These are phyloP conservation scores for Claviceps humidiphila DNA, from an alignment of 2,329 filamentous ascomycete species.

Conservation along the genomic window DNA sequence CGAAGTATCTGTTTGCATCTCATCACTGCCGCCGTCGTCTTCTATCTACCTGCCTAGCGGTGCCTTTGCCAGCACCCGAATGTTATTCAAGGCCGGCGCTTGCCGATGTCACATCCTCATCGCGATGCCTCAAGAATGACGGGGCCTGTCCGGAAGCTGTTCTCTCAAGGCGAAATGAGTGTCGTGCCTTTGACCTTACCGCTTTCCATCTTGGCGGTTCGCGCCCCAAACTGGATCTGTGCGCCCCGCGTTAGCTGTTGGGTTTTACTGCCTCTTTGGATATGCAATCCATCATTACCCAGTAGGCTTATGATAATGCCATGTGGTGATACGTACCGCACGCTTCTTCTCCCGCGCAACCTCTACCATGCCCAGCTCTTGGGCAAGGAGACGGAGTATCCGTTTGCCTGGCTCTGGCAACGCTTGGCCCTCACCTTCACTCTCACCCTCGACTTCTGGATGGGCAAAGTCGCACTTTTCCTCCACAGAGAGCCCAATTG, in stretches of 20 bases:
- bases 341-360: slow-evolving; percentile 77
- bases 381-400: slow-evolving; percentile 63
- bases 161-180: slow-evolving; percentile 27
- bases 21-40: slow-evolving; percentile 42
- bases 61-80: background rate
- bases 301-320: background rate
- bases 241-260: background rate
- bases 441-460: slow-evolving; percentile 14
- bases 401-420: slow-evolving; percentile 61
- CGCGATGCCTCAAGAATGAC: background rate
- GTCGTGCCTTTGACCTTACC: slow-evolving; percentile 57
- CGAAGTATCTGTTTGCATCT: slow-evolving; percentile 60
- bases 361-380: slow-evolving; percentile 54
- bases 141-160: too few species aligned
- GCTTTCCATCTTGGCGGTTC: slow-evolving; percentile 72
- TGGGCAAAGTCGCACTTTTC: slow-evolving; percentile 81
- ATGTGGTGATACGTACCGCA: slow-evolving; percentile 9
- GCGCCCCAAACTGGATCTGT: slow-evolving; percentile 69
- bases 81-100: background rate
- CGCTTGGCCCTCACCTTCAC: background rate
- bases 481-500: slow-evolving; percentile 59
- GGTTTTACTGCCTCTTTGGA: background rate
- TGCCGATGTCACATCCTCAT: background rate
- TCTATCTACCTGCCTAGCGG: background rate
- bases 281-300: too few species aligned